Percentiles rank a stretch among this genome's conserved stretches.
phyloP scores from a whole-genome alignment of 2,329 filamentous ascomycete species.

The Diaporthe australafricana region DNA sequence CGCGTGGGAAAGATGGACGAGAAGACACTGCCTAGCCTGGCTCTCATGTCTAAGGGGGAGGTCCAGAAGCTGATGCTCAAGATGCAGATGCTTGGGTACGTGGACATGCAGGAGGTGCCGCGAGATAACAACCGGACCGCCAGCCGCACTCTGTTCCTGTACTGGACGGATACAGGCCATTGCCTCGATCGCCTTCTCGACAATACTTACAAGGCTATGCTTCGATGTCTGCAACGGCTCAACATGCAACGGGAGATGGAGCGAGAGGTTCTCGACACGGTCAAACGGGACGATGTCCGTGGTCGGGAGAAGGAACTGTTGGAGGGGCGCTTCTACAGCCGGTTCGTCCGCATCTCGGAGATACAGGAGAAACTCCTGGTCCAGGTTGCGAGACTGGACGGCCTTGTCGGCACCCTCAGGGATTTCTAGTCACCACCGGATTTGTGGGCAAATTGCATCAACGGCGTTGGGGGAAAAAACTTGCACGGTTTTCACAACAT shows the following conservation, averaged over 20 bases:
- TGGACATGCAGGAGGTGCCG: slow-evolving; percentile 94
- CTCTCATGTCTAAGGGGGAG: slow-evolving; percentile 86
- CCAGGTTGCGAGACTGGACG: slow-evolving; percentile 85
- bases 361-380: slow-evolving; percentile 80
- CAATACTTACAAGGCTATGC: slow-evolving; percentile 90
- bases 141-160: slow-evolving; percentile 88
- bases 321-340: slow-evolving; percentile 76
- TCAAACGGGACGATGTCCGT: slow-evolving; percentile 86
- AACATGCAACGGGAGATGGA: slow-evolving; percentile 79
- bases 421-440: slow-evolving; percentile 68
- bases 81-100: slow-evolving; percentile 87
- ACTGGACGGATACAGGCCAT: slow-evolving; percentile 86
- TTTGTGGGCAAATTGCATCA: slow-evolving; percentile 39
- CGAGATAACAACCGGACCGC: slow-evolving; percentile 86
- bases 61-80: slow-evolving; percentile 86
- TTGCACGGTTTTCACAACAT: slow-evolving; percentile 28
- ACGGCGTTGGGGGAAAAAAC: slow-evolving; percentile 39
- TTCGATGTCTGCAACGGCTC: slow-evolving; percentile 83
- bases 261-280: slow-evolving; percentile 80
- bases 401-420: slow-evolving; percentile 83
- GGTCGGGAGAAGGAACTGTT: slow-evolving; percentile 86
- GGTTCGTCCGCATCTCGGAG: slow-evolving; percentile 60
- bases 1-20: slow-evolving; percentile 96
- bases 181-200: slow-evolving; percentile 79
- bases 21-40: slow-evolving; percentile 83